A percentile compares a stretch with the other conserved stretches of the same genome.
These are phyloP conservation scores for Hypsizygus marmoreus DNA, from an alignment of 768 basidiomycete species.

Conservation along the genomic window DNA sequence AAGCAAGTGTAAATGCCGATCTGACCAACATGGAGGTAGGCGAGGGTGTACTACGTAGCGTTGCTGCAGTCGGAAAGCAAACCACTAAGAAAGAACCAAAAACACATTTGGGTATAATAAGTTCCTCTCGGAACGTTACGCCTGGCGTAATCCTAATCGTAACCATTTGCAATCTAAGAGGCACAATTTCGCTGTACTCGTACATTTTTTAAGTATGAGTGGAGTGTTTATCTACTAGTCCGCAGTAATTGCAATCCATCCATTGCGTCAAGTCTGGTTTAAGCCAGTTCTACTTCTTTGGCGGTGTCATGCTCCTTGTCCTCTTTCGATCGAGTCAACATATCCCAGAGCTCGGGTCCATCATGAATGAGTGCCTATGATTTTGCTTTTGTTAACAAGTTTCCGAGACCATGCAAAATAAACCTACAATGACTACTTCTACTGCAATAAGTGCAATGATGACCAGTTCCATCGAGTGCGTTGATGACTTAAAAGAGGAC, in stretches of 20 bases:
- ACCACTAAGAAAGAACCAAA: too few species aligned
- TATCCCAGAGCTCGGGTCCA: conserved; percentile 74
- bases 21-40: too few species aligned
- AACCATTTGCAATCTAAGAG: not conserved
- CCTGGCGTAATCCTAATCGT: too few species aligned
- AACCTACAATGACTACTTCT: conserved; percentile 85
- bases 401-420: not conserved
- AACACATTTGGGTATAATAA: too few species aligned
- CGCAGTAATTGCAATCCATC: not conserved
- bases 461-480: conserved; percentile 92
- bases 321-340: conserved; percentile 39
- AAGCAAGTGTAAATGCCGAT: too few species aligned
- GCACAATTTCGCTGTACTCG: too few species aligned
- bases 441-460: conserved; percentile 95
- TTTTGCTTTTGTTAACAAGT: conserved; percentile 2
- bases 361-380: conserved; percentile 73
- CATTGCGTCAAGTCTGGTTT: not conserved
- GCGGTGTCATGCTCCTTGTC: conserved; percentile 15
- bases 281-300: not conserved
- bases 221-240: not conserved
- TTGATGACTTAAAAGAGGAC: conserved; percentile 67
- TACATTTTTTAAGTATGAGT: conserved; percentile 1
- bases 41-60: too few species aligned
- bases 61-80: too few species aligned
- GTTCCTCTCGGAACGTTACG: too few species aligned